A percentile compares a stretch with the other conserved stretches of the same genome.
These are phyloP conservation scores for Thielaviopsis populi DNA, from an alignment of 2,329 filamentous ascomycete species.

Conservation along the genomic window DNA sequence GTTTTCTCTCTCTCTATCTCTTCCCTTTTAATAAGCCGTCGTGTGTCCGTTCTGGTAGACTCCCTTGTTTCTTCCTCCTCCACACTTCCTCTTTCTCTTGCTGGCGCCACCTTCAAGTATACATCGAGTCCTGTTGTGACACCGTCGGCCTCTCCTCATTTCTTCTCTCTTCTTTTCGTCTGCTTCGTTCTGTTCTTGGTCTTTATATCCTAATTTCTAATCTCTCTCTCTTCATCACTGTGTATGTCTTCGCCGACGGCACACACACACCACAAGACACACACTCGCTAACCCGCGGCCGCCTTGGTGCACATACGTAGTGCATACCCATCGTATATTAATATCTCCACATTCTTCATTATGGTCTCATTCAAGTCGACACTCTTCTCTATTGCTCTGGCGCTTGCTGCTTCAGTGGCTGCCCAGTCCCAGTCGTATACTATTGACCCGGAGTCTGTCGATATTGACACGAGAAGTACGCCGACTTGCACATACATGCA, in stretches of 20 bases:
- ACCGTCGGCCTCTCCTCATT: background rate
- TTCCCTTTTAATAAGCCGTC: background rate
- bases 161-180: no score
- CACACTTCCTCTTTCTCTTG: background rate
- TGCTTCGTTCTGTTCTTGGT: background rate
- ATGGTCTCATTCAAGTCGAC: slow-evolving; percentile 10
- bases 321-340: background rate
- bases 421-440: slow-evolving; percentile 39
- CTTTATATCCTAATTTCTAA: background rate
- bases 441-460: slow-evolving; percentile 49
- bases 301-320: background rate
- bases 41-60: background rate
- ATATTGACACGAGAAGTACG: slow-evolving; percentile 36
- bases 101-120: background rate
- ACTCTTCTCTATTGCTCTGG: slow-evolving; percentile 31
- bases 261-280: background rate
- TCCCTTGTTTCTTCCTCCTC: background rate
- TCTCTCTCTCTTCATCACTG: background rate
- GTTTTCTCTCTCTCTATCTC: background rate
- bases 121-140: background rate
- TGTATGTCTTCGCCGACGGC: background rate
- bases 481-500: no score
- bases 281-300: background rate
- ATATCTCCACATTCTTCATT: background rate
- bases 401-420: slow-evolving; percentile 35